Evolutionary conservation across 1,284 basidiomycete genomes (phyloP).

Genomic region (Naganishia albida): DNA sequence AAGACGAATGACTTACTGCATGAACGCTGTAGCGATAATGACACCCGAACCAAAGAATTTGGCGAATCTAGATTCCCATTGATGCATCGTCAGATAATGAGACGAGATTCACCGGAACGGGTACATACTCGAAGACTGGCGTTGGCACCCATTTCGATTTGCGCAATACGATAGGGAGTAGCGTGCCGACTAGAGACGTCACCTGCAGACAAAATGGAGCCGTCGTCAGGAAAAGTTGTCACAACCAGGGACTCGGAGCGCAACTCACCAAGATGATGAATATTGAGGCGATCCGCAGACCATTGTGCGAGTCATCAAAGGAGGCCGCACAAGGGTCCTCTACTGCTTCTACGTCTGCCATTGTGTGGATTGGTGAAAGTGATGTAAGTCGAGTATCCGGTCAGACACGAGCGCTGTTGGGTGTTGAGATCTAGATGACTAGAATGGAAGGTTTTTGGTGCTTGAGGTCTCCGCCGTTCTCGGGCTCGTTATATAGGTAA

Average conservation of each 20-base stretch:
- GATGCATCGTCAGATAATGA: neutral
- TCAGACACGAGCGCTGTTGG: too few relatives aligned
- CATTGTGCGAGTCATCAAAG: constrained; percentile 37
- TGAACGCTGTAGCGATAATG: constrained; percentile 90
- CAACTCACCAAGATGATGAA: constrained; percentile 73
- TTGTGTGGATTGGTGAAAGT: neutral
- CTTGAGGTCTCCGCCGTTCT: too few relatives aligned
- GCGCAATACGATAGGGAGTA: constrained; percentile 78
- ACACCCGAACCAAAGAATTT: constrained; percentile 96
- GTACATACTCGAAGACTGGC: constrained; percentile 69
- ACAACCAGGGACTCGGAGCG: constrained; percentile 26
- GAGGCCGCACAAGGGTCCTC: constrained; percentile 37
- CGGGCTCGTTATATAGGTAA: too few relatives aligned
- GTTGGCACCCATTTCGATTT: constrained; percentile 66
- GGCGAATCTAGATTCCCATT: constrained; percentile 62
- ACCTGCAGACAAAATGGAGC: constrained; percentile 41
- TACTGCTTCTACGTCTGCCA: constrained; percentile 16
- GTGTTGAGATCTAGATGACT: neutral
- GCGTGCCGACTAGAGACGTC: constrained; percentile 67
- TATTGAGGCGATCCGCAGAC: constrained; percentile 75
- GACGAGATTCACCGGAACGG: neutral
- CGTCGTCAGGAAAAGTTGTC: neutral
- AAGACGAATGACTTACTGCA: constrained; percentile 65
- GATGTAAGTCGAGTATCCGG: neutral
- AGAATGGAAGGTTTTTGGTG: neutral